Conservation (phyloP, 1,284 basidiomycete species). For the Rhizopogon hawkerae region DNA sequence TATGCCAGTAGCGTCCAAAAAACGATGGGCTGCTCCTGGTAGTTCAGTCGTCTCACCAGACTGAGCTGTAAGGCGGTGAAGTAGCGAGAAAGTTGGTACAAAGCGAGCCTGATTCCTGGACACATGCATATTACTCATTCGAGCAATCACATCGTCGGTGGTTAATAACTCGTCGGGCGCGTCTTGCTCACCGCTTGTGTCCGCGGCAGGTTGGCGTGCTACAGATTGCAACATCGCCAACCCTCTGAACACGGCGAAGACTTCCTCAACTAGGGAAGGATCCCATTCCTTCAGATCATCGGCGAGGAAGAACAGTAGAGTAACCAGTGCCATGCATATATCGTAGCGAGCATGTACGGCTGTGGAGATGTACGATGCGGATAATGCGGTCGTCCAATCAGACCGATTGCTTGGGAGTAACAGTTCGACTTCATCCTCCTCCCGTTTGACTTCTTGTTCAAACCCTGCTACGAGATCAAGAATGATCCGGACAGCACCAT, state of each 20-base stretch:
- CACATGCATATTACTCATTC: constrained; percentile 65
- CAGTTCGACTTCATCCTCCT: constrained; percentile 57
- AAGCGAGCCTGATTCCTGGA: constrained; percentile 42
- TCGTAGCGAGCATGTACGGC: constrained; percentile 67
- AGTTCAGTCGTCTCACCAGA: constrained; percentile 38
- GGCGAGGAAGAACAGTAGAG: constrained; percentile 64
- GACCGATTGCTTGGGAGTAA: constrained; percentile 45
- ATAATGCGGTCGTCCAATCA: constrained; percentile 54
- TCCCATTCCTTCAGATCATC: constrained; percentile 56
- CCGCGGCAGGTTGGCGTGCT: constrained; percentile 48
- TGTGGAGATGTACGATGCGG: constrained; percentile 50
- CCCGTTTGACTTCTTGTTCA: constrained; percentile 61
- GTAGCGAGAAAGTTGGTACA: constrained; percentile 56
- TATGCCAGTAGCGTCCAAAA: constrained; percentile 57
- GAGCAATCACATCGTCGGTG: constrained; percentile 57
- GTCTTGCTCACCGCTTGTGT: constrained; percentile 26
- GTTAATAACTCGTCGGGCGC: constrained; percentile 26
- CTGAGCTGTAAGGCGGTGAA: constrained; percentile 60
- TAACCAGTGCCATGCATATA: constrained; percentile 53
- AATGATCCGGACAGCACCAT: constrained; percentile 43
- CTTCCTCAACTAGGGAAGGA: constrained; percentile 56
- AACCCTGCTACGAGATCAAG: constrained; percentile 64
- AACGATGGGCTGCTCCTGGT: constrained; percentile 55
- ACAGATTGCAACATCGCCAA: constrained; percentile 58
- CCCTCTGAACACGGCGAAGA: constrained; percentile 72